These are phyloP conservation scores for Soucietia sequanensis DNA, from an alignment of 805 yeast genomes.

Conservation along the genomic window DNA sequence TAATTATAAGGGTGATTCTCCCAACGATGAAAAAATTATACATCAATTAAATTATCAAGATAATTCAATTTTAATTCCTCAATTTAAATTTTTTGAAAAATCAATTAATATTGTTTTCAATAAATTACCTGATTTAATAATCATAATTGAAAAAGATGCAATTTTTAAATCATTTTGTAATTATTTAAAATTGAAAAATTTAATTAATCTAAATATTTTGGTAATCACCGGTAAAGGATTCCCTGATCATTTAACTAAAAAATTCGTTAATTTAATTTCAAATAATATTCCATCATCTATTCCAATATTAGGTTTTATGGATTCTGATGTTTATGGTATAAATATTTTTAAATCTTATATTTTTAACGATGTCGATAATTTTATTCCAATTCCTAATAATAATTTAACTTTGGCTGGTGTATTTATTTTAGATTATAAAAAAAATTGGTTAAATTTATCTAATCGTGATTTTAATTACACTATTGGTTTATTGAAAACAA, in stretches of 20 bases:
- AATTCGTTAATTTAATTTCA: constrained; percentile 31
- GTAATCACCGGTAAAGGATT: constrained; percentile 66
- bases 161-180: constrained; percentile 33
- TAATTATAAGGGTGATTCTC: too few species aligned
- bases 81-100: neutral
- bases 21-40: too few species aligned
- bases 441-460: too few species aligned
- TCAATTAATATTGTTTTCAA: neutral
- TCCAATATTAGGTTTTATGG: constrained; percentile 51
- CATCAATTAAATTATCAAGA: neutral
- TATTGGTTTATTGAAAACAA: too few species aligned
- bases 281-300: constrained; percentile 25
- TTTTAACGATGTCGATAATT: too few species aligned
- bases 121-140: constrained; percentile 9
- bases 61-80: constrained; percentile 21
- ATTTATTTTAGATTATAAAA: too few species aligned
- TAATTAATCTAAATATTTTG: constrained; percentile 11
- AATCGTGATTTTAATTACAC: too few species aligned
- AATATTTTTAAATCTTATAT: constrained; percentile 50
- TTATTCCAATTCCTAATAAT: too few species aligned
- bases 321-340: constrained; percentile 66
- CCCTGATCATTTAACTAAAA: constrained; percentile 57
- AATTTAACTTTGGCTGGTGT: too few species aligned
- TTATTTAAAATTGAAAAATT: constrained; percentile 6
- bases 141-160: constrained; percentile 42